Percentiles rank a stretch among this genome's conserved stretches.
Conservation (phyloP, 2,329 filamentous ascomycete species). For the Colletotrichum eremochloae region DNA sequence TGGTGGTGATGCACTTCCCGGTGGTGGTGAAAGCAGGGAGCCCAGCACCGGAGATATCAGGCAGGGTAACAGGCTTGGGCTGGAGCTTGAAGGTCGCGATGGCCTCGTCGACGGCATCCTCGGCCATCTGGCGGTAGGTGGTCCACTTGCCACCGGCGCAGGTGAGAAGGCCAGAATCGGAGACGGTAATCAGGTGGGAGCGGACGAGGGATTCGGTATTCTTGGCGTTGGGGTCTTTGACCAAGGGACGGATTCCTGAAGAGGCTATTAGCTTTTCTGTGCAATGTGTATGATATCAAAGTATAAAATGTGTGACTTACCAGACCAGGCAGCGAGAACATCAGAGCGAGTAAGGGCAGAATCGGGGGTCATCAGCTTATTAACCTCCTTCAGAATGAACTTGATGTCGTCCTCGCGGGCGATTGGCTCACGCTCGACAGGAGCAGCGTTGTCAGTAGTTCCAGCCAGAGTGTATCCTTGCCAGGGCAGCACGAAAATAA, state of each 20-base stretch:
- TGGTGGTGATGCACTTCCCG: slow-evolving; percentile 81
- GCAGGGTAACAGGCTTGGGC: slow-evolving; percentile 64
- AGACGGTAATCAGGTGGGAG: slow-evolving; percentile 83
- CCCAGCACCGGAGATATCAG: slow-evolving; percentile 76
- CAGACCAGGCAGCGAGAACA: slow-evolving; percentile 85
- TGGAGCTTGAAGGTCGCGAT: slow-evolving; percentile 74
- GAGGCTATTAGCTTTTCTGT: not conserved
- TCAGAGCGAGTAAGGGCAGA: slow-evolving; percentile 81
- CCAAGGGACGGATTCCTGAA: slow-evolving; percentile 78
- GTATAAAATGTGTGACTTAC: slow-evolving; percentile 55
- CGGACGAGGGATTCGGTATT: slow-evolving; percentile 88
- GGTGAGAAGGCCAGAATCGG: slow-evolving; percentile 80
- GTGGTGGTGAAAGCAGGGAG: slow-evolving; percentile 64
- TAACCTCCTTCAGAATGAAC: slow-evolving; percentile 85
- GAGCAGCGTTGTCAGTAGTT: slow-evolving; percentile 82
- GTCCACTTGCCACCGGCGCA: slow-evolving; percentile 91
- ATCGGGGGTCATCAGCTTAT: slow-evolving; percentile 81
- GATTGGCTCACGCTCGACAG: slow-evolving; percentile 76
- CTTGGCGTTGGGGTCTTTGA: slow-evolving; percentile 83
- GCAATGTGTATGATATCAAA: too few species aligned
- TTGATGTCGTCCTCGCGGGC: slow-evolving; percentile 83
- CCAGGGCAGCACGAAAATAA: slow-evolving; percentile 91
- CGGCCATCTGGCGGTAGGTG: slow-evolving; percentile 89
- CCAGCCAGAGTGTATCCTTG: slow-evolving; percentile 88
- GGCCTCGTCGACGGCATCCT: slow-evolving; percentile 86